Evolutionary conservation across 73 alveolate genomes (phyloP).

Genomic region (Paramecium tetraurelia): DNA sequence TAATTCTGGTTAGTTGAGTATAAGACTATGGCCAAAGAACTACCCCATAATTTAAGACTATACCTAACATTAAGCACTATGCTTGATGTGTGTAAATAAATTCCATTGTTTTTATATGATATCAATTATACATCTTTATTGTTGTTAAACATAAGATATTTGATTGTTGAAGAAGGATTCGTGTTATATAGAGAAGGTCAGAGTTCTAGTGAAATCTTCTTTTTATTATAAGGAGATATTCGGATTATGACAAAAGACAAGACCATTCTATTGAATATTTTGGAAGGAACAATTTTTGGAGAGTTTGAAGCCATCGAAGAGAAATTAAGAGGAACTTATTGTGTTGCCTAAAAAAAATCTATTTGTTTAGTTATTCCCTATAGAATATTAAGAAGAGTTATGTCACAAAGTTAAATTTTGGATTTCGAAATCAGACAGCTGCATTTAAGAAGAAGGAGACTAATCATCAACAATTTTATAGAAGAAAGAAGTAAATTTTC

Average conservation of each 20-base stretch:
- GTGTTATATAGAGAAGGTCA: neutral
- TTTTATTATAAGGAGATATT: neutral
- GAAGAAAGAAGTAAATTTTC: neutral
- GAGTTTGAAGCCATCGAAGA: constrained; percentile 45
- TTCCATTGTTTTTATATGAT: neutral
- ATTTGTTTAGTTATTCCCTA: neutral
- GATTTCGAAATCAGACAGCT: neutral
- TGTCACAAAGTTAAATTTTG: neutral
- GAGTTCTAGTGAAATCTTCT: neutral
- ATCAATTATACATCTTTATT: neutral
- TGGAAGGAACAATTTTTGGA: constrained; percentile 20
- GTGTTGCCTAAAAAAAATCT: neutral
- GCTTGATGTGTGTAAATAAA: neutral
- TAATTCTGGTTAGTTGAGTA: neutral
- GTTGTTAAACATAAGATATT: neutral
- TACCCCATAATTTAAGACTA: neutral
- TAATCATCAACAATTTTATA: neutral
- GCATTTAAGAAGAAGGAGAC: neutral
- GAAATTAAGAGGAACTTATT: neutral
- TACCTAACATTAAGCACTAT: neutral
- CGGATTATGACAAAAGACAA: neutral
- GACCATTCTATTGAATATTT: neutral
- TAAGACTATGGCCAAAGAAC: neutral
- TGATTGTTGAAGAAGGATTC: neutral
- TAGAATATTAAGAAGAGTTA: neutral